phyloP scores from a whole-genome alignment of 306 rosid genomes.

The Castanea mollissima region DNA sequence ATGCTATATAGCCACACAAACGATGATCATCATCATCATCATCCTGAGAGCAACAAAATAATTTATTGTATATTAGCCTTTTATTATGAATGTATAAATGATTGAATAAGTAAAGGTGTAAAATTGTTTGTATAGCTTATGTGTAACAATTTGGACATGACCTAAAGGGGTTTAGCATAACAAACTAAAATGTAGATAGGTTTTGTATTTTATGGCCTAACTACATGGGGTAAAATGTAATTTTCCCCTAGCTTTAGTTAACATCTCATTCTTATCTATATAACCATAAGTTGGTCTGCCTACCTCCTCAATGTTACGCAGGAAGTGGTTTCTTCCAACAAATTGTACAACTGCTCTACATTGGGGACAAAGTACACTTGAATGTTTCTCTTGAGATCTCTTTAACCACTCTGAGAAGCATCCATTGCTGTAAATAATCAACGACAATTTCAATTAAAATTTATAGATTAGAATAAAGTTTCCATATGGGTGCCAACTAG shows the following conservation, averaged over 20 bases:
- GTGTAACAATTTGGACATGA: too few relatives aligned
- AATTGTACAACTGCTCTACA: constrained; percentile 86
- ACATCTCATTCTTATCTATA: constrained; percentile 12
- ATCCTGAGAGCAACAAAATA: too few relatives aligned
- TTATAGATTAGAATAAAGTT: constrained; percentile 21
- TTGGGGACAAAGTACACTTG: constrained; percentile 84
- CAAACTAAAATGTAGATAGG: not conserved
- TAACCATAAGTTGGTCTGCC: not conserved
- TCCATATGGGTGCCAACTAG: not conserved
- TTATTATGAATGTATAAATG: too few relatives aligned
- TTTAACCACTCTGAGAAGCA: constrained; percentile 95
- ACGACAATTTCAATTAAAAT: constrained; percentile 22
- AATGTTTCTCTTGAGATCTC: constrained; percentile 65
- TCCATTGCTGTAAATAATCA: constrained; percentile 66
- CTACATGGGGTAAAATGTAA: not conserved
- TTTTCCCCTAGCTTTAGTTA: not conserved
- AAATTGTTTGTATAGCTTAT: too few relatives aligned
- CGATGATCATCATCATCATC: too few relatives aligned
- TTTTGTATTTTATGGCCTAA: not conserved
- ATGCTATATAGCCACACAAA: too few relatives aligned
- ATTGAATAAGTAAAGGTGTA: too few relatives aligned
- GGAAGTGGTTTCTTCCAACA: constrained; percentile 88
- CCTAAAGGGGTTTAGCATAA: too few relatives aligned
- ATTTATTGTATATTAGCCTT: too few relatives aligned
- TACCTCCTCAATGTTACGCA: constrained; percentile 65